Evolutionary conservation across 2,329 filamentous ascomycete genomes (phyloP).

Genomic region (Stemphylium vesicarium): DNA sequence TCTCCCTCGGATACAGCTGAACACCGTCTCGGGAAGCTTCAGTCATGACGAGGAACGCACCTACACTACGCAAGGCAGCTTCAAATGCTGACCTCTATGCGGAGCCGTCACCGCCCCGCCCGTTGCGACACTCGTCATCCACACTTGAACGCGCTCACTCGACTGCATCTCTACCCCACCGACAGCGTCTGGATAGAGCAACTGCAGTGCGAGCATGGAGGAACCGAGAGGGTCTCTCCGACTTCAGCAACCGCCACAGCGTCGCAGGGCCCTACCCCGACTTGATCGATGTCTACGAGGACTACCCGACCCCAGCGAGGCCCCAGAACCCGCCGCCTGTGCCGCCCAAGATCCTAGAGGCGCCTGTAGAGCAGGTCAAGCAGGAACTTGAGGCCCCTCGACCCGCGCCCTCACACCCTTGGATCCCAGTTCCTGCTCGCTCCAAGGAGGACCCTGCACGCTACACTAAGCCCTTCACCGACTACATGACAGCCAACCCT

Average conservation of each 20-base stretch:
- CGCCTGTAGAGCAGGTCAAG: conserved; percentile 13
- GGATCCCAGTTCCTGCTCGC: conserved; percentile 21
- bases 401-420: conserved; percentile 23
- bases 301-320: conserved; percentile 23
- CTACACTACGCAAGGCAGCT: conserved; percentile 44
- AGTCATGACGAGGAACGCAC: conserved; percentile 48
- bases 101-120: conserved; percentile 40
- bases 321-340: conserved; percentile 46
- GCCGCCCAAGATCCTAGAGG: conserved; percentile 46
- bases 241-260: conserved; percentile 36
- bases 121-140: conserved; percentile 34
- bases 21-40: background rate
- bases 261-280: conserved; percentile 38
- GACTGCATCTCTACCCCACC: conserved; percentile 34
- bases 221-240: conserved; percentile 9
- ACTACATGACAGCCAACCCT: conserved; percentile 87
- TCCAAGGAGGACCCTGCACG: conserved; percentile 40
- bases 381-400: conserved; percentile 9
- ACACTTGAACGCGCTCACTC: conserved; percentile 42
- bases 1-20: background rate
- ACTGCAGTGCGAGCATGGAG: conserved; percentile 16
- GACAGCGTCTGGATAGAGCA: conserved; percentile 24
- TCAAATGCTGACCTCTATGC: conserved; percentile 48
- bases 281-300: conserved; percentile 42
- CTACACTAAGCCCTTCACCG: conserved; percentile 83